phyloP scores from a whole-genome alignment of 2,329 filamentous ascomycete genomes.

The Aspergillus phoenicis region DNA sequence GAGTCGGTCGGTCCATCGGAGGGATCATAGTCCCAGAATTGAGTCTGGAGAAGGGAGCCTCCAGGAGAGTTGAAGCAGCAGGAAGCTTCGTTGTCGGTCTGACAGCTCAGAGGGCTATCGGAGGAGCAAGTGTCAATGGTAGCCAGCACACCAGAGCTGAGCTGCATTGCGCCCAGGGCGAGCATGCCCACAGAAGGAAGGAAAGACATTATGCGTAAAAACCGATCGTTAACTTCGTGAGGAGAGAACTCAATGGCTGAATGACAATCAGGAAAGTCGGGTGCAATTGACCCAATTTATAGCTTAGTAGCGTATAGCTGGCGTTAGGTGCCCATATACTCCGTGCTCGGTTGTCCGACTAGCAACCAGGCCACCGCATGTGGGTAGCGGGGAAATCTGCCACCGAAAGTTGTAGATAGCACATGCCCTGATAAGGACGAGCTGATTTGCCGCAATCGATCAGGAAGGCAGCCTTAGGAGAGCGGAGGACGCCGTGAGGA shows the following conservation, averaged over 20 bases:
- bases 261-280: not conserved
- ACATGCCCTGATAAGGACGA: constrained; percentile 32
- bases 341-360: not conserved
- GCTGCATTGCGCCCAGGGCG: constrained; percentile 26
- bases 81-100: constrained; percentile 51
- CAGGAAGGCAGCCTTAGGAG: constrained; percentile 16
- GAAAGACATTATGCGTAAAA: constrained; percentile 22
- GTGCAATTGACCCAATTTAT: constrained; percentile 4
- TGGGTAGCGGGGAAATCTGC: constrained; percentile 5
- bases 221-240: not conserved
- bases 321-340: not conserved
- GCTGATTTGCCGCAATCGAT: constrained; percentile 28
- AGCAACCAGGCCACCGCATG: not conserved
- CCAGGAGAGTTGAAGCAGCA: constrained; percentile 64
- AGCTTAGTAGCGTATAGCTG: not conserved
- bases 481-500: constrained; percentile 10
- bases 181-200: constrained; percentile 26
- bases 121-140: constrained; percentile 32
- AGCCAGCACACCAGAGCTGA: constrained; percentile 26
- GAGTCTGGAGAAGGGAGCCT: constrained; percentile 59
- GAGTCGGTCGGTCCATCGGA: constrained; percentile 57
- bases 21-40: constrained; percentile 63
- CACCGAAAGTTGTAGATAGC: constrained; percentile 18
- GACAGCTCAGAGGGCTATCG: constrained; percentile 56
- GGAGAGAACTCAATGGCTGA: not conserved